phyloP scores from a whole-genome alignment of 176 grass and related monocot genomes.

The Oryza glumipatula region DNA sequence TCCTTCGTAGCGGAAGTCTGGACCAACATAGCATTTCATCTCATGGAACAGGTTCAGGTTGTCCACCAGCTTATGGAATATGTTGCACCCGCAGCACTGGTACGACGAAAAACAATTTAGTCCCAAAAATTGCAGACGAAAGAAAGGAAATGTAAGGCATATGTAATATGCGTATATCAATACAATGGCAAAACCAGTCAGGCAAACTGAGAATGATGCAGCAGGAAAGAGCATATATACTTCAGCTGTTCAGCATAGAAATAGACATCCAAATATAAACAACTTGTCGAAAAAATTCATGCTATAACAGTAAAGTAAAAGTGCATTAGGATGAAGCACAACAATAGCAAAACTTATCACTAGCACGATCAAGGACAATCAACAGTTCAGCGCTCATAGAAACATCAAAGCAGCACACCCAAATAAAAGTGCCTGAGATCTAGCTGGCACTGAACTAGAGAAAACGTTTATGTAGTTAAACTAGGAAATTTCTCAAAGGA shows the following conservation, averaged over 20 bases:
- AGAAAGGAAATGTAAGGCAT: too few relatives aligned
- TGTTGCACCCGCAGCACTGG: slow-evolving; percentile 92
- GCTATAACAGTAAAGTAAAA: not conserved
- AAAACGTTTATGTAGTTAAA: not conserved
- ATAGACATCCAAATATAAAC: too few relatives aligned
- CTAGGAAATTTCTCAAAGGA: not conserved
- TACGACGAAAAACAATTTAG: not conserved
- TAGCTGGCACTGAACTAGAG: not conserved
- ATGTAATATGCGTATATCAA: not conserved
- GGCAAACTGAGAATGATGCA: not conserved
- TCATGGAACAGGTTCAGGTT: slow-evolving; percentile 95
- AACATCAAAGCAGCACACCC: not conserved
- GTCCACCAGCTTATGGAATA: slow-evolving; percentile 94
- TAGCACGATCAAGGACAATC: not conserved
- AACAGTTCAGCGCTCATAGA: not conserved
- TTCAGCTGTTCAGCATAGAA: not conserved
- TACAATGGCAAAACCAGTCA: not conserved
- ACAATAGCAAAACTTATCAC: not conserved
- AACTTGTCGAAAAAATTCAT: not conserved
- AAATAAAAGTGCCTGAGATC: not conserved
- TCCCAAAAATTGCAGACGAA: not conserved
- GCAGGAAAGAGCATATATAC: not conserved
- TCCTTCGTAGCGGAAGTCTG: slow-evolving; percentile 78
- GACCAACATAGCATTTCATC: slow-evolving; percentile 95
- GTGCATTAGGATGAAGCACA: not conserved